phyloP scores from a whole-genome alignment of 306 rosid species.

The Glycine tomentella region DNA sequence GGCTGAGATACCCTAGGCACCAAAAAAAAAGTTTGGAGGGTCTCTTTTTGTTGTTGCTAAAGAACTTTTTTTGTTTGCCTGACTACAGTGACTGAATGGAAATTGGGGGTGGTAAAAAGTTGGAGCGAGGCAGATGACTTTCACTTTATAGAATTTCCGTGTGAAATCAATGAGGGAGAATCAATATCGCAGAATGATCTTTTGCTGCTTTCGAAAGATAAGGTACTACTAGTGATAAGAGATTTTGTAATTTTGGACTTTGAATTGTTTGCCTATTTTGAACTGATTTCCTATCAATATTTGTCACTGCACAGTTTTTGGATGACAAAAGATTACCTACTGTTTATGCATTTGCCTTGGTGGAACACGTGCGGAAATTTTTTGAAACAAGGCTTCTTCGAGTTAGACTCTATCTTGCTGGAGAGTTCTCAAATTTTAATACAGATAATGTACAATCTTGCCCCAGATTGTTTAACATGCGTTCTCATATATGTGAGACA shows the following conservation, averaged over 20 bases:
- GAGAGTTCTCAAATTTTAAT: slow-evolving; percentile 61
- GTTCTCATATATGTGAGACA: slow-evolving; percentile 59
- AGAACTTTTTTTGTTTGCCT: slow-evolving; percentile 2
- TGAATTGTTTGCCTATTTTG: slow-evolving; percentile 25
- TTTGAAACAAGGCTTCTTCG: slow-evolving; percentile 57
- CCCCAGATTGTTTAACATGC: slow-evolving; percentile 70
- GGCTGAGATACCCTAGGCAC: not conserved
- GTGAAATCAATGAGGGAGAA: slow-evolving; percentile 54
- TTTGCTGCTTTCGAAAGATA: slow-evolving; percentile 75
- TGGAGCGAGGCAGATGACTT: slow-evolving; percentile 76
- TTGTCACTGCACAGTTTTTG: slow-evolving; percentile 55
- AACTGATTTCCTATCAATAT: slow-evolving; percentile 20
- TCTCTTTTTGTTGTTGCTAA: slow-evolving; percentile 36
- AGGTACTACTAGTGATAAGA: slow-evolving; percentile 61
- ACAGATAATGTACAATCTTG: slow-evolving; percentile 56
- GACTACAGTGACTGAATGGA: slow-evolving; percentile 69
- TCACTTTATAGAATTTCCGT: slow-evolving; percentile 69
- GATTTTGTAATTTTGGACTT: slow-evolving; percentile 27
- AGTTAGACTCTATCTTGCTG: slow-evolving; percentile 78
- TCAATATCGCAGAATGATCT: slow-evolving; percentile 77
- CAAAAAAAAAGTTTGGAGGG: not conserved
- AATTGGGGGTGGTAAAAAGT: slow-evolving; percentile 66
- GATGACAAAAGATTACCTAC: slow-evolving; percentile 61
- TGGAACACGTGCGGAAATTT: slow-evolving; percentile 64
- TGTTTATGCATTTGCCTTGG: slow-evolving; percentile 86